A percentile compares a stretch with the other conserved stretches of the same genome.
These are phyloP conservation scores for Kwoniella pini DNA, from an alignment of 768 basidiomycete genomes.

Conservation along the genomic window DNA sequence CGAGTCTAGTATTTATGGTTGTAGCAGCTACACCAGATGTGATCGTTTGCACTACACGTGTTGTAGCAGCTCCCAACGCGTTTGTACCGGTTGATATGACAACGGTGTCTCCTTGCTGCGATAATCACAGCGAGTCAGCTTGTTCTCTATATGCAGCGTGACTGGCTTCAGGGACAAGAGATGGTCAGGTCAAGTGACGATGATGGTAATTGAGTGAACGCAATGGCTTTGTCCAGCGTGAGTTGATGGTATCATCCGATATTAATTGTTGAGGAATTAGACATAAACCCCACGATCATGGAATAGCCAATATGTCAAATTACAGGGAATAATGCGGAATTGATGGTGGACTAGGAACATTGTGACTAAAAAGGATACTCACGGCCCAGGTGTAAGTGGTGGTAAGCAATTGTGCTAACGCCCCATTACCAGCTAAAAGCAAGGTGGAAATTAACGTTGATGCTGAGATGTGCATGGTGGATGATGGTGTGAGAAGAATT, in stretches of 20 bases:
- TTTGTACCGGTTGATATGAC: slow-evolving; percentile 41
- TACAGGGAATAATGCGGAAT: background rate
- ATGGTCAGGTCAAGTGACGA: no score
- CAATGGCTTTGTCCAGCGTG: no score
- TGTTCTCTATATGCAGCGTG: no score
- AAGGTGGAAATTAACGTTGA: slow-evolving; percentile 8
- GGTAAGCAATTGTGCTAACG: slow-evolving; percentile 17
- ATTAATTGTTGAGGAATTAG: no score
- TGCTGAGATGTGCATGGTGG: slow-evolving; percentile 8
- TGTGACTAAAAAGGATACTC: no score
- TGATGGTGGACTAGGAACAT: no score
- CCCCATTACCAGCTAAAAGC: slow-evolving; percentile 3
- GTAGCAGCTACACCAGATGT: slow-evolving; percentile 7
- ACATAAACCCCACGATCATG: no score
- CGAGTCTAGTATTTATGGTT: slow-evolving; percentile 2
- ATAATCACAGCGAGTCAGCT: background rate
- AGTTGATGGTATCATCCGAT: no score
- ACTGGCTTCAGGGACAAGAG: no score
- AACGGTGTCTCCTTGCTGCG: slow-evolving; percentile 41
- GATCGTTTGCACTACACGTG: slow-evolving; percentile 27
- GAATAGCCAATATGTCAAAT: no score
- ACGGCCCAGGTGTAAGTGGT: slow-evolving; percentile 33
- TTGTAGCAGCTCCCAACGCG: slow-evolving; percentile 26
- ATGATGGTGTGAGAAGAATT: no score
- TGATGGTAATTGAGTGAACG: no score